These are phyloP conservation scores for Backusella circina DNA, from an alignment of 192 early-diverging fungal species.

Conservation along the genomic window DNA sequence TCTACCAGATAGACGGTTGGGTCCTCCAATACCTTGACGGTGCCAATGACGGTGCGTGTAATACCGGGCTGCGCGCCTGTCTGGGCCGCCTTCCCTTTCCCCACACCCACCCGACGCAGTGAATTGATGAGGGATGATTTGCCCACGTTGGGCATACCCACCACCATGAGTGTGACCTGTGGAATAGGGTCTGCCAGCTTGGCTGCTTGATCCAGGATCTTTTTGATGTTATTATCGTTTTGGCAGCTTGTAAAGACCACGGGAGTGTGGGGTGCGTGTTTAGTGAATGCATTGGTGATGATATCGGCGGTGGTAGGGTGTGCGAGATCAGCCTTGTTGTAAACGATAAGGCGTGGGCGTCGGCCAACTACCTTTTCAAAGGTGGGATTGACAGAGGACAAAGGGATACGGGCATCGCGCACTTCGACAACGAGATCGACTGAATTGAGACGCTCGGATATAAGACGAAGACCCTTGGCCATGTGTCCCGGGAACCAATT, in stretches of 20 bases:
- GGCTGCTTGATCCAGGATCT: constrained; percentile 66
- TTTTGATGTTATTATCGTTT: constrained; percentile 55
- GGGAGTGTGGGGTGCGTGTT: constrained; percentile 40
- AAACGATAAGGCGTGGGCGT: constrained; percentile 76
- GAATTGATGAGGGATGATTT: constrained; percentile 93
- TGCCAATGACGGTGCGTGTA: constrained; percentile 68
- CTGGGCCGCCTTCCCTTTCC: constrained; percentile 76
- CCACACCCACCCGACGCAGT: constrained; percentile 70
- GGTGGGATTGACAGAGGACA: constrained; percentile 86
- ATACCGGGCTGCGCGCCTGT: constrained; percentile 89
- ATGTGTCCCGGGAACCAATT: constrained; percentile 91
- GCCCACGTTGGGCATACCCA: constrained; percentile 97
- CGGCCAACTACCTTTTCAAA: constrained; percentile 66
- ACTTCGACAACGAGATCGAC: constrained; percentile 91
- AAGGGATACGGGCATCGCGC: constrained; percentile 90
- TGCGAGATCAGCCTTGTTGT: constrained; percentile 93
- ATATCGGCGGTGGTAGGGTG: constrained; percentile 48
- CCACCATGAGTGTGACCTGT: constrained; percentile 68
- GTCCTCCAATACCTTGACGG: constrained; percentile 77
- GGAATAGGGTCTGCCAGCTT: constrained; percentile 43
- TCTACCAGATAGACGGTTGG: constrained; percentile 93
- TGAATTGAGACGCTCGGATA: constrained; percentile 63
- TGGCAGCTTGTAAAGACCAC: constrained; percentile 66
- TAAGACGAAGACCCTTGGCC: constrained; percentile 75
- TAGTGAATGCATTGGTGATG: constrained; percentile 19